Conservation (phyloP, 257 asterid species). For the Nicotiana obtusifolia region DNA sequence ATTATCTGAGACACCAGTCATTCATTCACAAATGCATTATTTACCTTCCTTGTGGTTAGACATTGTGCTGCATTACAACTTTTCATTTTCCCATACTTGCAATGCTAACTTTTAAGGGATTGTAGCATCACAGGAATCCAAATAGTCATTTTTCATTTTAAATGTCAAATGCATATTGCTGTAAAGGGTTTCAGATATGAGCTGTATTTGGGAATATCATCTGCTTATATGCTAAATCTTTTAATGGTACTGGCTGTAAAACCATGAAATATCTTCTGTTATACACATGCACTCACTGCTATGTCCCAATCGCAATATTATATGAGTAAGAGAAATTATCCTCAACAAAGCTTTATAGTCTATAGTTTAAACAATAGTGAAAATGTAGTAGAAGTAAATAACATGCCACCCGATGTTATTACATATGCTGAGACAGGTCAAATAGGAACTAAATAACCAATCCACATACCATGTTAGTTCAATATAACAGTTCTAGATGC, state of each 20-base stretch:
- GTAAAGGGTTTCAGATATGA: not conserved
- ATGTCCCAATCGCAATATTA: not conserved
- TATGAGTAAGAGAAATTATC: not conserved
- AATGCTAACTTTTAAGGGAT: not conserved
- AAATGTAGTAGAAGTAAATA: not conserved
- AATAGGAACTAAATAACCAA: not conserved
- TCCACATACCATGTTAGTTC: not conserved
- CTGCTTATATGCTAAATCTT: not conserved
- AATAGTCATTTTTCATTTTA: not conserved
- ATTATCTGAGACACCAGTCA: not conserved
- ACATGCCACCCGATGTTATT: not conserved
- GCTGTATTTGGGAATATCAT: not conserved
- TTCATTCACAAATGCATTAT: not conserved
- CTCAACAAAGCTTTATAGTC: not conserved
- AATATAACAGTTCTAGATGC: not conserved
- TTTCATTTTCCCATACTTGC: not conserved
- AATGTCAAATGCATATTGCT: not conserved
- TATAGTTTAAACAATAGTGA: not conserved
- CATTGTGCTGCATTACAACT: not conserved
- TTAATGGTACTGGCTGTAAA: slow-evolving; percentile 1
- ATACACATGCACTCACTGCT: not conserved
- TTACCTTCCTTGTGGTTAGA: not conserved
- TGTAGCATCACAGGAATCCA: not conserved
- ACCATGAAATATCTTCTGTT: not conserved
- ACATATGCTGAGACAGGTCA: not conserved